Base-by-base conservation (phyloP, 306 rosid genomes). In the Inga oerstediana region DNA sequence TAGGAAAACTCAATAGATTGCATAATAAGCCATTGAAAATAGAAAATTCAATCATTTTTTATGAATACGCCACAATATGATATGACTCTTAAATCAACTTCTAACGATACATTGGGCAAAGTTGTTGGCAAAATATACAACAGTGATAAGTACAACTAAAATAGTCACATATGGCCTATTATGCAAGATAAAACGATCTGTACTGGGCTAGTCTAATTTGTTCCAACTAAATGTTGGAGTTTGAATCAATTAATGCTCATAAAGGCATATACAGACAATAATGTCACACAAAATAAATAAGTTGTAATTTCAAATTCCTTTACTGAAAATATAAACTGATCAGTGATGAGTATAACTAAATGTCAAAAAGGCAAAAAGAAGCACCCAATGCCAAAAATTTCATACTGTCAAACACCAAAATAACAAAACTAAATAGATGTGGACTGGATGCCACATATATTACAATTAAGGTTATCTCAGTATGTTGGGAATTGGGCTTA, bases 251-350 rank as follows among this genome's bases (percentile, higher is more conserved):
- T 52, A 41, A 43, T 51, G 37, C 16, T 45, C 58, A 46, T 13
- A 85, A 43, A 68, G 75, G 72, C 75, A 82, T 64, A 76, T 56
- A 45, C 15, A 65, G 54, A 64, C 46, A 19, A 51, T 35, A 54
- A 35, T 27, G 48, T 54, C 52, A 80, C n/a, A 48, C 67, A 59
- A 48, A 66, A 76, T 48, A 71, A 65, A 84, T 44, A 77, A 54
- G 66, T 32, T 54, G 11, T 46, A 5, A n/a, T n/a, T n/a, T n/a
- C n/a, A n/a, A n/a, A n/a, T n/a, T n/a, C n/a, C n/a, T n/a, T n/a
- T n/a, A n/a, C n/a, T n/a, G n/a, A n/a, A n/a, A n/a, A n/a, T n/a
- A n/a, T n/a, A n/a, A n/a, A n/a, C n/a, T n/a, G n/a, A 62, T 78
- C n/a, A n/a, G n/a, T n/a, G n/a, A n/a, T n/a, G n/a, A n/a, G n/a